phyloP scores from a whole-genome alignment of 78 protist species.

The Planoprotostelium fungivorum region DNA sequence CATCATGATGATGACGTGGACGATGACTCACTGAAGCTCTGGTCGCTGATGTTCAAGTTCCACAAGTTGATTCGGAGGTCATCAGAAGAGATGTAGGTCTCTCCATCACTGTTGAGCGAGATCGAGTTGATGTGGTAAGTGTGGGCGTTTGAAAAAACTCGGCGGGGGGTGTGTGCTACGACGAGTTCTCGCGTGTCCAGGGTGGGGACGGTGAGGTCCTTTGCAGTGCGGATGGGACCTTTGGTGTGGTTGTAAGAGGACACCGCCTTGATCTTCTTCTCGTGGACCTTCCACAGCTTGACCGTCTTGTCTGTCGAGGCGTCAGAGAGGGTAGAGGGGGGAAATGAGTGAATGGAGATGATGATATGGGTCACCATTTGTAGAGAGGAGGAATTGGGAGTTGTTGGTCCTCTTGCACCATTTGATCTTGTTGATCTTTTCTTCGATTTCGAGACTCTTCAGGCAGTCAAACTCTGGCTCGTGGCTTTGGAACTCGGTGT shows the following conservation, averaged over 20 bases:
- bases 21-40: conserved; percentile 50
- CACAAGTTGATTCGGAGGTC: conserved; percentile 94
- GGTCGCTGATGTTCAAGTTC: conserved; percentile 57
- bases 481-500: conserved; percentile 96
- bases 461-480: conserved; percentile 97
- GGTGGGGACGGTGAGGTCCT: conserved; percentile 21
- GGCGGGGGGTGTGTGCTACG: conserved; percentile 12
- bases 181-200: conserved; percentile 41
- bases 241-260: neutral
- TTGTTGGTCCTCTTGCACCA: conserved; percentile 69
- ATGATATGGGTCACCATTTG: conserved; percentile 80
- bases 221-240: neutral
- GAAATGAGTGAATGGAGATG: no score
- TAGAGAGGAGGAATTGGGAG: conserved; percentile 80
- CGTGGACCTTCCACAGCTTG: conserved; percentile 87
- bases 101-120: conserved; percentile 69
- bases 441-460: conserved; percentile 96
- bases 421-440: conserved; percentile 93
- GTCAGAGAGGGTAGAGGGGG: neutral
- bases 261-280: conserved; percentile 4
- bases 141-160: conserved; percentile 82
- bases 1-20: neutral
- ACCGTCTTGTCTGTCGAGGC: conserved; percentile 84
- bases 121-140: conserved; percentile 93
- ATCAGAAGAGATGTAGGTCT: conserved; percentile 89